phyloP scores from a whole-genome alignment of 129 eudicot genomes.

The Tagetes erecta region DNA sequence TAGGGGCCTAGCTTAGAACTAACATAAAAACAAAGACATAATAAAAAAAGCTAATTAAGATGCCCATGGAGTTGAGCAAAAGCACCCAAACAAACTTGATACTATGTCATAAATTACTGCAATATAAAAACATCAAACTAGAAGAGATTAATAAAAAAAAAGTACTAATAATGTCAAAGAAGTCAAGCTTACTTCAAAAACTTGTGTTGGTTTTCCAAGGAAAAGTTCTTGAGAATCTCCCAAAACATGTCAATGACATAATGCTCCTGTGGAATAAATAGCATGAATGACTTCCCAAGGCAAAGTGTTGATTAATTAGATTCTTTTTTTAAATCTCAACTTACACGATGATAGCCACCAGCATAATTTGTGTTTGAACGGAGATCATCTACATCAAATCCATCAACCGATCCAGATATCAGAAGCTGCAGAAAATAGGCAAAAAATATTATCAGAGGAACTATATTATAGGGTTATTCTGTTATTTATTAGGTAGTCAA shows the following conservation, averaged over 20 bases:
- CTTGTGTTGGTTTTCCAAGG: conserved; percentile 75
- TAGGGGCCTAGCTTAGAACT: not conserved
- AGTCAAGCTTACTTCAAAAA: conserved; percentile 77
- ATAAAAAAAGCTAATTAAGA: not conserved
- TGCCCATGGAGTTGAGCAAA: not conserved
- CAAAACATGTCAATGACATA: conserved; percentile 95
- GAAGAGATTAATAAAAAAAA: not conserved
- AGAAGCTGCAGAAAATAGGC: conserved; percentile 57
- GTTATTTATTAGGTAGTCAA: too few species aligned
- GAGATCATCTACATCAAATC: conserved; percentile 73
- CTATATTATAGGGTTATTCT: too few species aligned
- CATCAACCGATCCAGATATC: conserved; percentile 92
- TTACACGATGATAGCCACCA: conserved; percentile 88
- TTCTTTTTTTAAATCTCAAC: conserved; percentile 14
- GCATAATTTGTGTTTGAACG: conserved; percentile 73
- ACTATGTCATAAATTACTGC: not conserved
- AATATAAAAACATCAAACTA: not conserved
- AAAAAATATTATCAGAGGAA: too few species aligned
- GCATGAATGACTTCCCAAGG: conserved; percentile 14
- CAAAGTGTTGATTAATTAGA: not conserved
- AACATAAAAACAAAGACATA: conserved; percentile 5
- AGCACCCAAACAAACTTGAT: conserved; percentile 6
- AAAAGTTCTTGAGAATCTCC: conserved; percentile 76
- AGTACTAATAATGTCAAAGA: not conserved
- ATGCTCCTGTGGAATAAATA: conserved; percentile 69